A percentile compares a stretch with the other conserved stretches of the same genome.
phyloP scores from a whole-genome alignment of 352 stramenopile genomes.

The Phytophthora brassicae region DNA sequence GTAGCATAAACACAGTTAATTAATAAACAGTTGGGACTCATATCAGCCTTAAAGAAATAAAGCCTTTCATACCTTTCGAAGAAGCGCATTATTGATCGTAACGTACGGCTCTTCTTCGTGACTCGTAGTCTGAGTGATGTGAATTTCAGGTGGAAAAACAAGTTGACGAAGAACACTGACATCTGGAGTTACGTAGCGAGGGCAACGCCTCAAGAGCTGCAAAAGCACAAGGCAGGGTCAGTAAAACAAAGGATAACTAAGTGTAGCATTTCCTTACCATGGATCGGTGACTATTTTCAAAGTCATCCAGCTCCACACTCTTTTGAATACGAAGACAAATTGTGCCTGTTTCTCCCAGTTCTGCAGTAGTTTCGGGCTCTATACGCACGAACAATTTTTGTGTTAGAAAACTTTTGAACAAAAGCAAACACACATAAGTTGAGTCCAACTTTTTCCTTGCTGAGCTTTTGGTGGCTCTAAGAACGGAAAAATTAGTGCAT shows the following conservation, averaged over 20 bases:
- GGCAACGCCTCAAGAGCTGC: conserved; percentile 63
- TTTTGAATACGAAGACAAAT: conserved; percentile 65
- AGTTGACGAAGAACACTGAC: conserved; percentile 65
- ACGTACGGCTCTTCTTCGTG: conserved; percentile 67
- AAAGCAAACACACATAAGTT: neutral
- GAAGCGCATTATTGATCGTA: conserved; percentile 85
- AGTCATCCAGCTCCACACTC: conserved; percentile 41
- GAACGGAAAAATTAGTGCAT: conserved; percentile 80
- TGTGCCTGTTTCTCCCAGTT: conserved; percentile 38
- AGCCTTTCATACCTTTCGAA: conserved; percentile 57
- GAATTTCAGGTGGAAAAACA: conserved; percentile 49
- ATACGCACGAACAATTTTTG: neutral
- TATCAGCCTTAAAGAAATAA: neutral
- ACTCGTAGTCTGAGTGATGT: conserved; percentile 48
- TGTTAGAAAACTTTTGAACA: neutral
- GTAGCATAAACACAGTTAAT: neutral
- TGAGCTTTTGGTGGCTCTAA: conserved; percentile 36
- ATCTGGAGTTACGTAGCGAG: conserved; percentile 60
- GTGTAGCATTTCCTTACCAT: conserved; percentile 28
- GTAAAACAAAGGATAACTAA: conserved; percentile 4
- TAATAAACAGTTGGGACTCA: neutral
- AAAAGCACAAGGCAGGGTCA: neutral
- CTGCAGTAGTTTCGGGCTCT: conserved; percentile 16
- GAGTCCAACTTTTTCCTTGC: conserved; percentile 17
- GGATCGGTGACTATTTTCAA: conserved; percentile 39